Evolutionary conservation across 2,329 filamentous ascomycete species (phyloP).

Genomic region (Spiromastix sp.): DNA sequence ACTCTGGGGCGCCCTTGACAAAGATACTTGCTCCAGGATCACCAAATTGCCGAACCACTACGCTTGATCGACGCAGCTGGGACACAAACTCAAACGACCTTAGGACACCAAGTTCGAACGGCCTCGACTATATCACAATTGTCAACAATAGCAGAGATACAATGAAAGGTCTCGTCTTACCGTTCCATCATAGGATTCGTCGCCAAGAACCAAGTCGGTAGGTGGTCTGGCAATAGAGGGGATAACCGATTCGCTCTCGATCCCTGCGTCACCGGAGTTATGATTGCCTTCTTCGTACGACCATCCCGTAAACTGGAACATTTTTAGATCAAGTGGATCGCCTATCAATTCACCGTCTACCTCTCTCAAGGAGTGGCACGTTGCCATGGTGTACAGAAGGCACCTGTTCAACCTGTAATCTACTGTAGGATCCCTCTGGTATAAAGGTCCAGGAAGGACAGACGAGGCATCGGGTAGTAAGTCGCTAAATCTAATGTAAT

Average conservation of each 20-base stretch:
- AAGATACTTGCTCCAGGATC: conserved; percentile 76
- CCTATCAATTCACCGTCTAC: conserved; percentile 85
- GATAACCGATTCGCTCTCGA: conserved; percentile 60
- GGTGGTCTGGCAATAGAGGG: conserved; percentile 87
- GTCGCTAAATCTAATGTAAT: conserved; percentile 54
- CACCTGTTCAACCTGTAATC: conserved; percentile 56
- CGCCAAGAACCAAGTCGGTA: conserved; percentile 44
- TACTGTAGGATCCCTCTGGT: conserved; percentile 49
- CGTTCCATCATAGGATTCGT: conserved; percentile 27
- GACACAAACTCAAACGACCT: conserved; percentile 93
- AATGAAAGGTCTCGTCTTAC: conserved; percentile 5
- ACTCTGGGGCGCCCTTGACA: conserved; percentile 93
- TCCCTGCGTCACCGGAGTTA: conserved; percentile 50
- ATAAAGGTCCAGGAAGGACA: conserved; percentile 45
- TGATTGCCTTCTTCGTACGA: conserved; percentile 80
- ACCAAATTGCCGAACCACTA: conserved; percentile 81
- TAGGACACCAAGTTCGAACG: conserved; percentile 79
- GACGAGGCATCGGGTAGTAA: conserved; percentile 56
- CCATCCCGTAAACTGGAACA: conserved; percentile 97
- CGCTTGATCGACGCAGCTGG: conserved; percentile 81
- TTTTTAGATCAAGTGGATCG: conserved; percentile 90
- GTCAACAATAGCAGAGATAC: conserved; percentile 15
- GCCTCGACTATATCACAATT: conserved; percentile 20
- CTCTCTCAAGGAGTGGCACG: conserved; percentile 80
- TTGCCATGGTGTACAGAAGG: conserved; percentile 89